phyloP scores from a whole-genome alignment of 257 asterid genomes.

The Jacaranda mimosifolia region DNA sequence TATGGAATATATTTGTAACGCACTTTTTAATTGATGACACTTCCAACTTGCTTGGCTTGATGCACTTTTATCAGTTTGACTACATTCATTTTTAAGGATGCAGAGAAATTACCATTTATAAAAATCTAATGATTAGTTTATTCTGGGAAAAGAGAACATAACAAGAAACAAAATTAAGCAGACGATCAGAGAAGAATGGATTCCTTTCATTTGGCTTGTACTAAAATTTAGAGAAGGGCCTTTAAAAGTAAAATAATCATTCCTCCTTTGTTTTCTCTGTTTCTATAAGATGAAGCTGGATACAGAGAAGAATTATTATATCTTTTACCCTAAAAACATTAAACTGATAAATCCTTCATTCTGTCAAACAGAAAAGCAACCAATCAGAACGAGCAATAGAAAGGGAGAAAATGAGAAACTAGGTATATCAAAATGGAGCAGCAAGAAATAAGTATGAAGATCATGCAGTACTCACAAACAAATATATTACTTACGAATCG shows the following conservation, averaged over 20 bases:
- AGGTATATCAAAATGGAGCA: conserved; percentile 6
- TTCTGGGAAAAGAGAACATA: conserved; percentile 18
- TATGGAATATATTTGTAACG: not conserved
- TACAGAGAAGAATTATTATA: not conserved
- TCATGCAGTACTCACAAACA: conserved; percentile 12
- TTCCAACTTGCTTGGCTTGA: conserved; percentile 13
- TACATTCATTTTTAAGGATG: conserved; percentile 11
- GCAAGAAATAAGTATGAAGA: not conserved
- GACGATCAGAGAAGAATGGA: conserved; percentile 12
- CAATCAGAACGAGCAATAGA: conserved; percentile 25
- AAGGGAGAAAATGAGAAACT: not conserved
- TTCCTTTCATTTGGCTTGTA: not conserved
- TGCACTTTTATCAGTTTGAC: conserved; percentile 14
- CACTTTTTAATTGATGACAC: not conserved
- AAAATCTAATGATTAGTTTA: conserved; percentile 19
- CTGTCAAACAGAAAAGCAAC: conserved; percentile 21
- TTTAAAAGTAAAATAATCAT: conserved; percentile 3
- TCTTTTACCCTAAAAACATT: not conserved
- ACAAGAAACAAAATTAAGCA: conserved; percentile 28
- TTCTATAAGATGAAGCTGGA: not conserved
- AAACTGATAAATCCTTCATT: conserved; percentile 11
- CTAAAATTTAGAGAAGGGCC: conserved; percentile 7
- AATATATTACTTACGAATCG: conserved; percentile 66
- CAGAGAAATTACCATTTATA: conserved; percentile 6
- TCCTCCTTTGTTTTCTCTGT: conserved; percentile 15